Base-by-base conservation (phyloP, 2,329 filamentous ascomycete species). In the Botrytis elliptica region DNA sequence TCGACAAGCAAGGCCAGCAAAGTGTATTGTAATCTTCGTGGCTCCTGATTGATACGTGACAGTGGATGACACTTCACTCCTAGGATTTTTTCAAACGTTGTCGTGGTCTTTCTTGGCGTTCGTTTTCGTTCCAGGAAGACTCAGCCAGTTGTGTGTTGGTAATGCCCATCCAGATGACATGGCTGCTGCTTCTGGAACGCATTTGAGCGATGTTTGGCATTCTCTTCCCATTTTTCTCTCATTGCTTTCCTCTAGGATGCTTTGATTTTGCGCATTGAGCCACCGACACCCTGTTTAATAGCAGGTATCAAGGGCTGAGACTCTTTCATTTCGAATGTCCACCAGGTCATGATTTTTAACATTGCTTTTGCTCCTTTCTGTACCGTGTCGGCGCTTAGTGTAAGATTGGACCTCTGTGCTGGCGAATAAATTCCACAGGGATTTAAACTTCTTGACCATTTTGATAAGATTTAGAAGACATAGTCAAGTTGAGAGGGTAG, bases 1-100 rank as follows among this genome's bases (percentile, higher is more conserved):
- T 44, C 25, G 25, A 55, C 4, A 14, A 14, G 25, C 12, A 14
- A 55, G 49, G 49, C 12, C 25, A 5, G 49, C 10, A 55, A n/a
- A 55, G 25, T 55, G 12, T 16, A n/a, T 0, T 16, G 25, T n/a
- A 55, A 5, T n/a, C 25, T 16, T 12, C 1, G 2, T 55, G 0
- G 25, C 5, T 55, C 6, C 3, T 7, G 12, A 55, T 14, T 55
- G 25, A 55, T 55, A 55, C 49, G 2, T n/a, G 1, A n/a, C n/a
- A 14, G 5, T n/a, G n/a, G 49, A 55, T 7, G 12, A 16, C 2
- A 1, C 4, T n/a, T 3, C 10, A n/a, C n/a, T n/a, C 25, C 14
- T 2, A n/a, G 1, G 1, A n/a, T 14, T 14, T 3, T 0, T 1
- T 7, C 0, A 16, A 0, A n/a, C n/a, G 49, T 25, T 55, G 25